Evolutionary conservation across 495 filamentous ascomycete species (phyloP), one percentile per base, ranked within the genome.

Genomic region (Podospora didyma): DNA sequence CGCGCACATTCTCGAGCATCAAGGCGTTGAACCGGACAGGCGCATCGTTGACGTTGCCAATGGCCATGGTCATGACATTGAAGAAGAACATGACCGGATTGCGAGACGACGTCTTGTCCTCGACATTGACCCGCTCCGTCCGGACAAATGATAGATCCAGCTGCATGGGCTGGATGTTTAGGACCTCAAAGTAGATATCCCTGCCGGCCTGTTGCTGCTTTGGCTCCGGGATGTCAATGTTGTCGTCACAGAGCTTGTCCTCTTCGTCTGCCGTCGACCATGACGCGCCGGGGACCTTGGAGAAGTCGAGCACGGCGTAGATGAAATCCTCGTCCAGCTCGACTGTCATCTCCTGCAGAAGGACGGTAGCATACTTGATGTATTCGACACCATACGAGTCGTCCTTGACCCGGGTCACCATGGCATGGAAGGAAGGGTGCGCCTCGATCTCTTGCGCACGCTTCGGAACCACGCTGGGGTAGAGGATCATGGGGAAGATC

Each of bases 321-420:
- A 97, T 89, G 65, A 98, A 98, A 67, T 98, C 94, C 66, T 98
- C 94, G 61, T 98, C 94, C 46, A 98, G 86, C 70, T 98, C 94
- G 2, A 97, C 75, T 0, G 95, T 97, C 93, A 98, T 97, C 72
- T 98, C 90, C 71, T 98, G 94, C 48, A 98, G 73, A 23, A 98
- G 80, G 16, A 98, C 51, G 0, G 92, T 97, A 41, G 92, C 90
- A 69, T 97, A 97, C 73, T 98, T 98, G 78, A 98, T 94, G 72
- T 98, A 98, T 47, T 96, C 79, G 46, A 98, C 95, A 60, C 94
- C 94, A 62, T 97, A 97, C 3, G 92, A 95, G 68, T 98, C 93
- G 64, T 98, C 95, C 72, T 97, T 97, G 66, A 98, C 93, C 23
- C 92, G 81, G 14, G 92, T 96, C 31, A 97, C 78, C 84, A 89